Percentiles rank a stretch among this genome's conserved stretches.
phyloP scores from a whole-genome alignment of 2,329 filamentous ascomycete genomes.

The Thermoascus crustaceus region DNA sequence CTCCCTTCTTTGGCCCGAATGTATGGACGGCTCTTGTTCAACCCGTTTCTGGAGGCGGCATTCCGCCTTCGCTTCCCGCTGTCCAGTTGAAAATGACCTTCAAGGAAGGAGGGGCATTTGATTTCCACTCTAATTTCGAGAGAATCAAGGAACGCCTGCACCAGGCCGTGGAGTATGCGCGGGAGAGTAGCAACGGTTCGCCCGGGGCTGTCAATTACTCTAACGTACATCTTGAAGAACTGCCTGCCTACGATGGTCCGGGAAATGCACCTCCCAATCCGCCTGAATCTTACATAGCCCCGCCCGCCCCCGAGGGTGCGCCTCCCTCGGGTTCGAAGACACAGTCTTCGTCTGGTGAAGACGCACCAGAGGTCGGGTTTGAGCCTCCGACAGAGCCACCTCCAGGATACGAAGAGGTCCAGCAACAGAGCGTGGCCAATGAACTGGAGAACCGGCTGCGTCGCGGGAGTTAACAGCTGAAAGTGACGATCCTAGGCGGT shows the following conservation, averaged over 20 bases:
- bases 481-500: neutral
- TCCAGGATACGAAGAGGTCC: conserved; percentile 85
- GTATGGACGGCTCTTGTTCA: conserved; percentile 75
- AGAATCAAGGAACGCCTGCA: conserved; percentile 74
- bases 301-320: conserved; percentile 3
- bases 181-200: conserved; percentile 51
- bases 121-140: conserved; percentile 77
- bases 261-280: conserved; percentile 23
- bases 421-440: conserved; percentile 68
- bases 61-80: conserved; percentile 63
- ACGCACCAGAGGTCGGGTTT: conserved; percentile 23
- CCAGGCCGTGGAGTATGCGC: conserved; percentile 68
- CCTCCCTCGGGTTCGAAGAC: no score
- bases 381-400: conserved; percentile 64
- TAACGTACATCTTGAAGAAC: conserved; percentile 69
- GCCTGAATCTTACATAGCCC: neutral
- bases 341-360: conserved; percentile 14
- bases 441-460: conserved; percentile 57
- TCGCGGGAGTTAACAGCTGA: conserved; percentile 17
- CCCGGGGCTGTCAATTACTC: conserved; percentile 48
- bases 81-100: conserved; percentile 81
- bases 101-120: conserved; percentile 89
- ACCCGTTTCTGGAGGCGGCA: conserved; percentile 74
- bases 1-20: conserved; percentile 89
- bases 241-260: conserved; percentile 75